Evolutionary conservation across 2,329 filamentous ascomycete species (phyloP), one percentile per base, ranked within the genome.

Genomic region (Geosmithia morbida): DNA sequence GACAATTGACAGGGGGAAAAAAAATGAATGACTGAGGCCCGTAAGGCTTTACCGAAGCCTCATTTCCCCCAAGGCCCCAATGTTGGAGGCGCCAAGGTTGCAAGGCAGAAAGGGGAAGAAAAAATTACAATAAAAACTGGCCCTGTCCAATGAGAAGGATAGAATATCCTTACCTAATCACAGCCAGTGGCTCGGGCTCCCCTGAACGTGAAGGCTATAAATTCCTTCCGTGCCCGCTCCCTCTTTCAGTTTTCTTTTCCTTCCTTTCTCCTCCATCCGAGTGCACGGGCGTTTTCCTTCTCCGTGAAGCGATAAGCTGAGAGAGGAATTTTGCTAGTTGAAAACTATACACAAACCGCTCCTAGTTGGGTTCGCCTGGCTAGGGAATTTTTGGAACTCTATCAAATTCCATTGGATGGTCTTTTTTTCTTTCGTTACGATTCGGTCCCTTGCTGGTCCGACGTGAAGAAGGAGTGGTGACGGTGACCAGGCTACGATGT

Each of bases 271-370:
- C 67, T 56, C 61, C 65, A 75, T 75, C 71, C 68, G 57, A 72
- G 76, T 81, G 79, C 78, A 79, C 66, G 79, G 81, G 81, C 80
- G 74, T 81, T 80, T 66, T 66, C 64, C 63, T 66, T 66, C 63
- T 66, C 64, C 63, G 62, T 66, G 64, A 84, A 77, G 79, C 77
- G 75, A 79, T 79, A 75, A 65, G 64, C 64, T 66, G 79, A 83
- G 80, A 85, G 81, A 85, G 77, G 81, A 84, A 81, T 82, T 84
- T 85, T 85, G 81, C 81, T 85, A 83, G 81, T 85, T 85, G 81
- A 85, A 85, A 85, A 85, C 81, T 85, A 84, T 76, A 74, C 59
- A 72, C 69, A 79, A 79, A 84, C 81, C 68, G 70, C 81, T 85
- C 69, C 69, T 72, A 65, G 69, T 74, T 75, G 78, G 73, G 75